Conservation (phyloP, 169 alveolate species). For the Blepharisma undulans region DNA sequence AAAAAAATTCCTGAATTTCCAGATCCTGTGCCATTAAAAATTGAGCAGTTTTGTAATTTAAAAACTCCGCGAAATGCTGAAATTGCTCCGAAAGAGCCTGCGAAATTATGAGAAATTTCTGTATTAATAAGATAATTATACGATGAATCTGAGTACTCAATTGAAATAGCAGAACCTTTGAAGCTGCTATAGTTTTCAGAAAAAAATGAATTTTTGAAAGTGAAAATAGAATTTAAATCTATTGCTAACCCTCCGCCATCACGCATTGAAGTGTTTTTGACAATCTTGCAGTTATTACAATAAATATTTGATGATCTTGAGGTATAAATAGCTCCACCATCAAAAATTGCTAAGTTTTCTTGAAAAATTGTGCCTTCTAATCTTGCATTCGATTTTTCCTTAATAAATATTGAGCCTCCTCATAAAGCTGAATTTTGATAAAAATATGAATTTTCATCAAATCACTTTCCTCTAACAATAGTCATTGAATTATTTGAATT, state of each 20-base stretch:
- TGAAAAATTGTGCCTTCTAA: neutral
- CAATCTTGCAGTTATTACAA: no score
- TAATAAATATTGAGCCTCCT: no score
- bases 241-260: neutral
- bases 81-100: neutral
- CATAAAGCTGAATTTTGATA: no score
- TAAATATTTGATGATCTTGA: neutral
- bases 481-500: no score
- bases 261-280: neutral
- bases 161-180: no score
- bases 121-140: no score
- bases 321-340: conserved; percentile 1
- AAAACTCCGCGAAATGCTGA: neutral
- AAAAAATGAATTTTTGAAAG: neutral
- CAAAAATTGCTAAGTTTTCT: neutral
- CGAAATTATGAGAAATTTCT: neutral
- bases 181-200: neutral
- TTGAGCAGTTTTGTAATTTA: neutral
- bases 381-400: neutral
- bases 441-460: no score
- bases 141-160: no score
- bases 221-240: neutral
- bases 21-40: neutral
- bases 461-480: no score
- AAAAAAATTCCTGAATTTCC: neutral